phyloP scores from a whole-genome alignment of 306 rosid genomes.

The Ochetophila trinervis region DNA sequence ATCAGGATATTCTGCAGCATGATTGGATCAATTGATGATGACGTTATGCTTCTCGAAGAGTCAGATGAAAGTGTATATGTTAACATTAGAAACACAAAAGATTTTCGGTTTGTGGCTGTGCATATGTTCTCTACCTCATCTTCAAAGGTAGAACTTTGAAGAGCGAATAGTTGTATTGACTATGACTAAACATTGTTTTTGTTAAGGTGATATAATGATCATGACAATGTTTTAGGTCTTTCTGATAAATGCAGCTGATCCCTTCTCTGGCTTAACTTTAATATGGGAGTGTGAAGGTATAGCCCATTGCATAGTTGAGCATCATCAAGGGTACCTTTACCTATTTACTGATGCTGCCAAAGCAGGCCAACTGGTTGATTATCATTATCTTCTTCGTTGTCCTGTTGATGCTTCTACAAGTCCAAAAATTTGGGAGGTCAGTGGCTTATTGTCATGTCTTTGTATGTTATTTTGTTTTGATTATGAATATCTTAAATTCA shows the following conservation, averaged over 20 bases:
- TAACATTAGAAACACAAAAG: conserved; percentile 68
- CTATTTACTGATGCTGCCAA: conserved; percentile 80
- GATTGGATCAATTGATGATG: conserved; percentile 91
- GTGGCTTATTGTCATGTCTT: conserved; percentile 22
- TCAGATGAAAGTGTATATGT: conserved; percentile 57
- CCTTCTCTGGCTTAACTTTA: conserved; percentile 67
- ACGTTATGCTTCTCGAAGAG: conserved; percentile 76
- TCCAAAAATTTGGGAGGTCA: conserved; percentile 88
- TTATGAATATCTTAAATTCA: background rate
- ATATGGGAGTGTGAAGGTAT: conserved; percentile 81
- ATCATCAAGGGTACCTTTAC: conserved; percentile 71
- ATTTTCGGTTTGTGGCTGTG: conserved; percentile 74
- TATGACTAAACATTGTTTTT: background rate
- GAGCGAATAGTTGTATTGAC: conserved; percentile 2
- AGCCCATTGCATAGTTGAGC: conserved; percentile 83
- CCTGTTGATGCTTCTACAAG: conserved; percentile 42
- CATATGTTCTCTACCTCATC: conserved; percentile 55
- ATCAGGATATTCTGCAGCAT: conserved; percentile 71
- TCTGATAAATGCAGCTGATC: conserved; percentile 91
- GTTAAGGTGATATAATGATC: conserved; percentile 26
- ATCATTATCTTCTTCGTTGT: conserved; percentile 77
- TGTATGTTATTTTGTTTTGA: background rate
- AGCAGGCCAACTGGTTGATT: conserved; percentile 54
- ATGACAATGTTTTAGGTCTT: conserved; percentile 71
- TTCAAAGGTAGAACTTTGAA: conserved; percentile 63